Base-by-base conservation (phyloP, 164 flowering plant genomes). In the Cinnamomum micranthum region DNA sequence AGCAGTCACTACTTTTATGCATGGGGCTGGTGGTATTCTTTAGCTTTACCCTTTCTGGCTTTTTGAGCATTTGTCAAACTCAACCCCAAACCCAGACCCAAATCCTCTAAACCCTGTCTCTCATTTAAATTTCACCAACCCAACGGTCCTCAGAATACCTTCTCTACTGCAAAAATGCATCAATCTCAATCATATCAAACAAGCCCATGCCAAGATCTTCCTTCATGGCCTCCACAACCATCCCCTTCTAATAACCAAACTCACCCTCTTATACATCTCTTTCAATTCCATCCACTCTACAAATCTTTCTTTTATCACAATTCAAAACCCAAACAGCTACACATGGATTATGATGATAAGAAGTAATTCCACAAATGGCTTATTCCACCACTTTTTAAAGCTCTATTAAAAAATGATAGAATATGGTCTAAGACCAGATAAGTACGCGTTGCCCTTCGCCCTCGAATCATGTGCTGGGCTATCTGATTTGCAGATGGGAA, bases 361-460 rank as follows among this genome's bases (percentile, higher is more conserved):
- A 55, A 72, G 71, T 23, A 65, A 64, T 58, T 75, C 79, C 27
- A 72, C 79, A 52, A 19, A 68, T 10, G 75, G 71, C 14, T 59
- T 35, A 19, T 77, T 72, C 67, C 74, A 58, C 10, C 67, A 55
- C 2, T 72, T 68, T 10, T 50, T 72, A n/a, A 19, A 52, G 33
- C 68, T 77, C 47, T 77, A 77, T 50, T 11, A 12, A 19, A 28
- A 72, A 41, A 67, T 77, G 71, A 35, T 51, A 23, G 33, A 68
- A 3, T 35, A 22, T 35, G 79, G 79, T 4, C 7, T 66, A 33
- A 62, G 71, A 27, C 79, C 75, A 2, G 75, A 68, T 24, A 77
- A 77, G 66, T 72, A 65, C 35, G 68, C 75, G 14, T 77, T 77
- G 68, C 79, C 75, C 41, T 76, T 76, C 17, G 68, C 69, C 28